phyloP scores from a whole-genome alignment of 225 moss, liverwort and hornwort species.

The Bryoerythrophyllum caledonicum region DNA sequence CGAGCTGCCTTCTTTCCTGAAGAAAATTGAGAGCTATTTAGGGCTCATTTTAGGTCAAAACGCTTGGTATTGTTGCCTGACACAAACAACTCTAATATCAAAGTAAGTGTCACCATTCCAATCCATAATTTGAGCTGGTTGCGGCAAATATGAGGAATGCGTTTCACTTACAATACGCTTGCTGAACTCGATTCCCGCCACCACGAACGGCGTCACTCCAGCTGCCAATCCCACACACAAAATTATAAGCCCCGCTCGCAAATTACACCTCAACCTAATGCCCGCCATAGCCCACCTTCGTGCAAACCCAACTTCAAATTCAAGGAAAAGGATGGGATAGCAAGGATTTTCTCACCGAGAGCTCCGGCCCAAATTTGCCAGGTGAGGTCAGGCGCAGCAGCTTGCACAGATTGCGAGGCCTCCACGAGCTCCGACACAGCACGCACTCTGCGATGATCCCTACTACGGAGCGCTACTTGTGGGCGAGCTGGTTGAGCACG shows the following conservation, averaged over 20 bases:
- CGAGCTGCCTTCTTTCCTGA: too few relatives aligned
- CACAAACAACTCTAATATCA: too few relatives aligned
- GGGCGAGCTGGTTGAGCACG: too few relatives aligned
- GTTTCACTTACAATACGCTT: conserved; percentile 84
- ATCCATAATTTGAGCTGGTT: too few relatives aligned
- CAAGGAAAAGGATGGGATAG: too few relatives aligned
- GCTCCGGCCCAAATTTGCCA: conserved; percentile 82
- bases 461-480: too few relatives aligned
- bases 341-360: conserved; percentile 39
- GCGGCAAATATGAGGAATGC: background rate
- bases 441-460: background rate
- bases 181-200: conserved; percentile 90
- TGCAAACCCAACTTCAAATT: too few relatives aligned
- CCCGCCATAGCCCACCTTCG: background rate
- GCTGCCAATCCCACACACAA: conserved; percentile 49
- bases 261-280: background rate
- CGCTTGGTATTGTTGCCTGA: too few relatives aligned
- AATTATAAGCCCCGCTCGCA: background rate
- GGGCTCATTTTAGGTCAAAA: too few relatives aligned
- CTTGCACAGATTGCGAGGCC: conserved; percentile 45
- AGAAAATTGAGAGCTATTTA: too few relatives aligned
- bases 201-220: conserved; percentile 88
- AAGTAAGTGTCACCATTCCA: too few relatives aligned
- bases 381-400: conserved; percentile 63
- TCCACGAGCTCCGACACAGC: conserved; percentile 43